Conservation (phyloP, 2,329 filamentous ascomycete genomes). For the Neofusicoccum ribis region DNA sequence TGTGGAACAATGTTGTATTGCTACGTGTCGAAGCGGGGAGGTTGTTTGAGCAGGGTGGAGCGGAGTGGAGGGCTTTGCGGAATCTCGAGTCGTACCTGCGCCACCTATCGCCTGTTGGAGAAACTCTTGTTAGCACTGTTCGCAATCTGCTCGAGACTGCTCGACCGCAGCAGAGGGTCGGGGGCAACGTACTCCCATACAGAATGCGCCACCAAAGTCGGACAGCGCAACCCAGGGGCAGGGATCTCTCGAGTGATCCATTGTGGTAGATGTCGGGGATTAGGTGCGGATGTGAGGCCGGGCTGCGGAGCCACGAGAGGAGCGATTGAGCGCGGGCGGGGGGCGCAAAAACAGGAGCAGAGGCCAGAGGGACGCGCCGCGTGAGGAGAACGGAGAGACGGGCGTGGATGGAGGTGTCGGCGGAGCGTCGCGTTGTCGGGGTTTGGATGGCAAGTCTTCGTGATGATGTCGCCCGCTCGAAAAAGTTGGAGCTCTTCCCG, state of each 20-base stretch:
- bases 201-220: constrained; percentile 96
- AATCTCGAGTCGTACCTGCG: constrained; percentile 27
- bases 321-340: background rate
- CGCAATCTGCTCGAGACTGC: background rate
- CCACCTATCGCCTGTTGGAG: constrained; percentile 43
- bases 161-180: background rate
- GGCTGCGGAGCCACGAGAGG: background rate
- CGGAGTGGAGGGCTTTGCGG: background rate
- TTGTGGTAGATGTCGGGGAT: constrained; percentile 37
- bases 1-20: constrained; percentile 15
- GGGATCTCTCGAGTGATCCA: constrained; percentile 96
- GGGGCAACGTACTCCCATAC: constrained; percentile 77
- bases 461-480: constrained; percentile 17
- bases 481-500: constrained; percentile 17
- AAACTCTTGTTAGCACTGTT: constrained; percentile 10
- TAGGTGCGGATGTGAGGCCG: background rate
- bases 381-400: background rate
- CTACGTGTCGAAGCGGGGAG: constrained; percentile 22
- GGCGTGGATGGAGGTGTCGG: background rate
- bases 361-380: background rate
- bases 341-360: background rate
- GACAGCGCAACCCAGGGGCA: constrained; percentile 96
- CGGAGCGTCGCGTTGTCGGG: constrained; percentile 7
- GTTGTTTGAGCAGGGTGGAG: constrained; percentile 15
- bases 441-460: constrained; percentile 15